phyloP scores from a whole-genome alignment of 2,329 filamentous ascomycete genomes.

The Cladophialophora carrionii region DNA sequence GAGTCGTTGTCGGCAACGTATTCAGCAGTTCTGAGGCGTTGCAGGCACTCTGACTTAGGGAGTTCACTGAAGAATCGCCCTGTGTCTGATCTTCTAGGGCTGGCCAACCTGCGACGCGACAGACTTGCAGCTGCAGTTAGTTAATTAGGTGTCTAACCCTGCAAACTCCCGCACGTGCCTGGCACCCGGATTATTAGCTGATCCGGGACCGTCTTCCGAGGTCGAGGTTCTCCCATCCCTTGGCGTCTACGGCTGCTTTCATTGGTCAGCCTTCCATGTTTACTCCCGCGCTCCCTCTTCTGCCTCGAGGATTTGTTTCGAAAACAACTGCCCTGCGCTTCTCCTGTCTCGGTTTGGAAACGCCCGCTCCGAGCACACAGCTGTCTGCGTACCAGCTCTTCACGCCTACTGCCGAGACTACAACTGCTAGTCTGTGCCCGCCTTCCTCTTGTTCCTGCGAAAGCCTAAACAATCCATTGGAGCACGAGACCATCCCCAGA shows the following conservation, averaged over 20 bases:
- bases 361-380: background rate
- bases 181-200: conserved; percentile 14
- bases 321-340: conserved; percentile 7
- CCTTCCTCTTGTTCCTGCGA: background rate
- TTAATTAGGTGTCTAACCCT: background rate
- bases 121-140: conserved; percentile 9
- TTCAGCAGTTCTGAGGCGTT: conserved; percentile 16
- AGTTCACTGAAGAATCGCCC: conserved; percentile 6
- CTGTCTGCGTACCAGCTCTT: background rate
- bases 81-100: conserved; percentile 9
- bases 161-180: conserved; percentile 10
- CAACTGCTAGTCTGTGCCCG: background rate
- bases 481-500: conserved; percentile 29
- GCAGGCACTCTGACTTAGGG: conserved; percentile 15
- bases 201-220: conserved; percentile 8
- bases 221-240: conserved; percentile 7
- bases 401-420: background rate
- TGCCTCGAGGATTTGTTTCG: conserved; percentile 6
- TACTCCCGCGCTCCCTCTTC: conserved; percentile 13
- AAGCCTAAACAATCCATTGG: background rate
- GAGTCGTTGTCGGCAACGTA: conserved; percentile 10
- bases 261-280: conserved; percentile 18
- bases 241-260: conserved; percentile 7
- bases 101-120: conserved; percentile 20
- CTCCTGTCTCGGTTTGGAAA: background rate